A percentile compares a stretch with the other conserved stretches of the same genome.
Conservation (phyloP, 2,329 filamentous ascomycete genomes). For the Sarocladium strictum region DNA sequence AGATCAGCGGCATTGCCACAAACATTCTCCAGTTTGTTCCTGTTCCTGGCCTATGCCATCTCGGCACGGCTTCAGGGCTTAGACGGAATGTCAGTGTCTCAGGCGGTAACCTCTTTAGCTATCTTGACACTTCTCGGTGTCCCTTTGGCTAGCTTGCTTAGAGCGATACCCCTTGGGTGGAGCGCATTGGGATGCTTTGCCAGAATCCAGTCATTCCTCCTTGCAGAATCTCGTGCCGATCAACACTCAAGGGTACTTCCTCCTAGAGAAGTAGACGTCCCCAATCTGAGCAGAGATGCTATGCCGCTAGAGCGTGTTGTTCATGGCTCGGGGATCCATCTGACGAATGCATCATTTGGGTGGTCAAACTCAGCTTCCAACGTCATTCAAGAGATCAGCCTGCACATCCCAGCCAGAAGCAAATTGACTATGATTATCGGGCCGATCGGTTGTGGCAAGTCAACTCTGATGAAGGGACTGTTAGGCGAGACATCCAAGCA, state of each 20-base stretch:
- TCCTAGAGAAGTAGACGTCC: neutral
- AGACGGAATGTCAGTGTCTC: conserved; percentile 16
- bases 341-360: neutral
- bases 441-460: conserved; percentile 28
- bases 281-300: neutral
- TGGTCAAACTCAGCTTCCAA: neutral
- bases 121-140: conserved; percentile 23
- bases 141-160: conserved; percentile 19
- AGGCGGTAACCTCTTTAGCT: conserved; percentile 24
- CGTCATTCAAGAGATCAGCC: conserved; percentile 14
- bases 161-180: conserved; percentile 20
- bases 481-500: conserved; percentile 20
- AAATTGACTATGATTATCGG: conserved; percentile 23
- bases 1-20: neutral
- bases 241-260: neutral
- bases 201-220: conserved; percentile 20
- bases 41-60: neutral
- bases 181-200: conserved; percentile 23
- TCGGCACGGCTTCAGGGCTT: neutral
- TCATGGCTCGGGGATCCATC: conserved; percentile 11
- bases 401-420: conserved; percentile 13
- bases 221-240: neutral
- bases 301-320: neutral
- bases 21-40: neutral
- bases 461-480: conserved; percentile 28